Percentiles rank a stretch among this genome's conserved stretches.
Conservation (phyloP, 1,139 yeast genomes). For the Lodderomyces pseudojiufengensis region DNA sequence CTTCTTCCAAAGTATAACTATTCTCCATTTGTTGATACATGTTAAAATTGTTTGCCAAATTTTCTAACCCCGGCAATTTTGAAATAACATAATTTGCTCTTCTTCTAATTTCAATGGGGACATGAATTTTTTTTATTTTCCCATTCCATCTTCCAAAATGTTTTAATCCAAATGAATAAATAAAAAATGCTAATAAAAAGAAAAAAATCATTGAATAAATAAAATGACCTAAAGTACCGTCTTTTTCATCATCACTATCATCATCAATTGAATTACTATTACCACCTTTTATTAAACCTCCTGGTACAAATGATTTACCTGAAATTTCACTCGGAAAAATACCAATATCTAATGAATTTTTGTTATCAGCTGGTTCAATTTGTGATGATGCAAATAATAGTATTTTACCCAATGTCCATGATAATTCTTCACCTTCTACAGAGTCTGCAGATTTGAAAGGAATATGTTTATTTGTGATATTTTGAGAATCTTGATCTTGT, state of each 20-base stretch:
- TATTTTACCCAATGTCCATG: constrained; percentile 68
- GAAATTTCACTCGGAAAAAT: constrained; percentile 51
- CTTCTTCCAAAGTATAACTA: constrained; percentile 32
- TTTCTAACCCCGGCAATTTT: constrained; percentile 19
- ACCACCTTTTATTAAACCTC: constrained; percentile 18
- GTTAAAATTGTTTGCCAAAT: constrained; percentile 5
- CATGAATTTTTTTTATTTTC: constrained; percentile 16
- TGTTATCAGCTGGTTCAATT: constrained; percentile 25
- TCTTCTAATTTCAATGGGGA: constrained; percentile 17
- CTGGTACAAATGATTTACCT: constrained; percentile 38
- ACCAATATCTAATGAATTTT: constrained; percentile 35
- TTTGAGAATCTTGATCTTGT: constrained; percentile 18
- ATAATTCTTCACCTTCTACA: constrained; percentile 56
- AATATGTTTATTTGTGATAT: constrained; percentile 36
- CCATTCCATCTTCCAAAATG: constrained; percentile 15
- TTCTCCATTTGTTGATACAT: constrained; percentile 11
- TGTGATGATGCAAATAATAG: constrained; percentile 57
- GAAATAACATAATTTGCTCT: constrained; percentile 12
- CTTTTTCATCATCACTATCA: constrained; percentile 21
- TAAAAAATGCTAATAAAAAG: constrained; percentile 17
- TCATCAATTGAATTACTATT: constrained; percentile 15
- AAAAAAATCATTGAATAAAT: constrained; percentile 19
- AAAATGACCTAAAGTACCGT: constrained; percentile 7
- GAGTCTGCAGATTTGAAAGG: constrained; percentile 61
- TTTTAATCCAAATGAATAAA: constrained; percentile 19